Evolutionary conservation across 371 early-diverging fungal species (phyloP).

Genomic region (Circinella minor): DNA sequence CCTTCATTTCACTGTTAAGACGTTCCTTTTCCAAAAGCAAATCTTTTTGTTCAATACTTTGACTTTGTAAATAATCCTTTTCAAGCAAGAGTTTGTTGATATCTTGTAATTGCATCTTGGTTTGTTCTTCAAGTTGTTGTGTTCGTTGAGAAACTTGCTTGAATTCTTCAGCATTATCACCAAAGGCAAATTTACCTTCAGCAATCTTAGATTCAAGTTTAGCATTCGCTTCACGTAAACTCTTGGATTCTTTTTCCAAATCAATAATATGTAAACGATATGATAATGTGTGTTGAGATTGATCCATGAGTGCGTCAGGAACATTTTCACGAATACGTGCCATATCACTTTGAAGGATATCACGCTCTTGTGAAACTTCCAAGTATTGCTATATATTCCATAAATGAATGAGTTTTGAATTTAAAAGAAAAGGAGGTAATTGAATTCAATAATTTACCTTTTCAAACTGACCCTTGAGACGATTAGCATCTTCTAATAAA

Average conservation of each 20-base stretch:
- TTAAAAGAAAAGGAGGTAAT: no score
- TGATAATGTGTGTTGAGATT: conserved; percentile 38
- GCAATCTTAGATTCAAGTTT: conserved; percentile 38
- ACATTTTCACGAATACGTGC: conserved; percentile 63
- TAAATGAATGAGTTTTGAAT: not conserved
- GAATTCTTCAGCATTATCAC: conserved; percentile 40
- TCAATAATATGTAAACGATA: conserved; percentile 47
- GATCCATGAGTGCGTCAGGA: conserved; percentile 45
- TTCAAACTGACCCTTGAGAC: conserved; percentile 73
- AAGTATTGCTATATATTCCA: conserved; percentile 24
- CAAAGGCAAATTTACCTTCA: conserved; percentile 45
- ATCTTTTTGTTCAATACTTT: conserved; percentile 62
- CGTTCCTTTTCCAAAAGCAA: conserved; percentile 58
- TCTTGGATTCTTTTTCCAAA: conserved; percentile 50
- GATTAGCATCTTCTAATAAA: conserved; percentile 75
- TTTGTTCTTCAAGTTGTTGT: conserved; percentile 62
- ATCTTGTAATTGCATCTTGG: conserved; percentile 62
- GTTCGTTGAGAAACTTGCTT: conserved; percentile 45
- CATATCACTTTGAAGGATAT: conserved; percentile 76
- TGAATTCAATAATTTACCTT: conserved; percentile 34
- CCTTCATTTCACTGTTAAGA: conserved; percentile 64
- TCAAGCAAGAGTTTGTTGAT: conserved; percentile 72
- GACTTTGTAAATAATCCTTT: conserved; percentile 64
- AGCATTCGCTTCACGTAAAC: conserved; percentile 32
- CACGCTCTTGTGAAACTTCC: conserved; percentile 68